phyloP scores from a whole-genome alignment of 129 eudicot genomes.

The Silybum marianum region DNA sequence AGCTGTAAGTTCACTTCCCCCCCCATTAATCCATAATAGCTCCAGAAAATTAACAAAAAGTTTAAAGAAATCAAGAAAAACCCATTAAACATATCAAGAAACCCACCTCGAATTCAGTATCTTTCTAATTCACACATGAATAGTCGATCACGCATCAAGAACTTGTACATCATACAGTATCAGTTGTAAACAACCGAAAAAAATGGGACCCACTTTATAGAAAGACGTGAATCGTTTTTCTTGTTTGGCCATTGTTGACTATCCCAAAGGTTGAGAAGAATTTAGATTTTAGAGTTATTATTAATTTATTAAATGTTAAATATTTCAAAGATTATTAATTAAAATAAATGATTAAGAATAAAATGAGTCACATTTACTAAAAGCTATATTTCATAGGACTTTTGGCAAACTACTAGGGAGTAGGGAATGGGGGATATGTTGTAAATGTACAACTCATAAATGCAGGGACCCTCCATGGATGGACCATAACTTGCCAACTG shows the following conservation, averaged over 20 bases:
- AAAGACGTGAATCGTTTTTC: conserved; percentile 24
- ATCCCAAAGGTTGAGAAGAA: conserved; percentile 13
- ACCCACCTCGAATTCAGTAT: conserved; percentile 20
- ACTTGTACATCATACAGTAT: neutral
- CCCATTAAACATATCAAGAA: conserved; percentile 9
- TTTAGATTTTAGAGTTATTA: neutral
- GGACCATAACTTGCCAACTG: conserved; percentile 42
- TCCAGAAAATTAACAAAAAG: neutral
- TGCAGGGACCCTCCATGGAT: conserved; percentile 27
- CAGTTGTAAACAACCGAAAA: conserved; percentile 22
- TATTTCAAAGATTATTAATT: neutral
- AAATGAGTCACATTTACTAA: conserved; percentile 11
- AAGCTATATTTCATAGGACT: conserved; percentile 21
- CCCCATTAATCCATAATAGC: neutral
- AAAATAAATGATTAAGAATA: conserved; percentile 7
- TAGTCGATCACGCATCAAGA: neutral
- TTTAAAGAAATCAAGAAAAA: neutral
- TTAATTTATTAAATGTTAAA: neutral
- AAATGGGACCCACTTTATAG: conserved; percentile 7
- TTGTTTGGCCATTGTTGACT: conserved; percentile 23
- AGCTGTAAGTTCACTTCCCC: conserved; percentile 68
- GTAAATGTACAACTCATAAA: conserved; percentile 29
- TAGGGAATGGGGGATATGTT: neutral
- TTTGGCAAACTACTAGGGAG: neutral
- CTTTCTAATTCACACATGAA: neutral